Base-by-base conservation (phyloP, 1,284 basidiomycete species). In the Ceratorhiza oryzae-sativae region DNA sequence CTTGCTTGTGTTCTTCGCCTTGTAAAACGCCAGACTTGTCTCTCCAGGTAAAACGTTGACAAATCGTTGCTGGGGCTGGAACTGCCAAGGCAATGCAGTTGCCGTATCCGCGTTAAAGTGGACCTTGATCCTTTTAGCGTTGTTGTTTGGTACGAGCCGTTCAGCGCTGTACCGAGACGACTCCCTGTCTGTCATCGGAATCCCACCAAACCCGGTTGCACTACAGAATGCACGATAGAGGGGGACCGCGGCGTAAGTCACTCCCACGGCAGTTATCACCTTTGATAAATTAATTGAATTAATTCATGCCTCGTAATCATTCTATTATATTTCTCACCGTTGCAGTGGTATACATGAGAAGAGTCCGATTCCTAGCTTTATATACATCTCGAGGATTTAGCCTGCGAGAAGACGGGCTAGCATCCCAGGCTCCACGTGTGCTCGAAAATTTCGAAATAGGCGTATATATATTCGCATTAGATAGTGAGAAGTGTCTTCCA, bases 191-290 rank as follows among this genome's bases (percentile, higher is more conserved):
- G 95, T 93, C 68, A 94, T 90, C 1, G 97, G 97, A 25, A 95
- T 97, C 1, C 97, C 97, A 10, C 91, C 93, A 79, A 97, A 99
- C 1, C 97, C 97, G 0, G 97, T 99, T 1, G 95, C 94, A 1
- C 95, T 92, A 80, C 97, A 99, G 83, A 99, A 99, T 78, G 95
- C 95, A 61, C 97, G 90, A 81, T 99, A 99, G 3, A 98, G 85
- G 0, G 97, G 97, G 0, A 99, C 97, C 36, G 97, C 94, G 20
- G 97, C 97, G 80, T 99, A 99, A 8, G 94, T 93, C 45, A 92
- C 85, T 6, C 97, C 97, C 0, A 94, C 81, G 0, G 89, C 91
- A 30, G 92, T 78, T 34, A 98, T 82, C 71, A 98, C 89, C 90
- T 95, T 73, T 1, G 56, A 3, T 74, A 27, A 53, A 27, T 12